Evolutionary conservation across 2,329 filamentous ascomycete genomes (phyloP).

Genomic region (Neonectria punicea): DNA sequence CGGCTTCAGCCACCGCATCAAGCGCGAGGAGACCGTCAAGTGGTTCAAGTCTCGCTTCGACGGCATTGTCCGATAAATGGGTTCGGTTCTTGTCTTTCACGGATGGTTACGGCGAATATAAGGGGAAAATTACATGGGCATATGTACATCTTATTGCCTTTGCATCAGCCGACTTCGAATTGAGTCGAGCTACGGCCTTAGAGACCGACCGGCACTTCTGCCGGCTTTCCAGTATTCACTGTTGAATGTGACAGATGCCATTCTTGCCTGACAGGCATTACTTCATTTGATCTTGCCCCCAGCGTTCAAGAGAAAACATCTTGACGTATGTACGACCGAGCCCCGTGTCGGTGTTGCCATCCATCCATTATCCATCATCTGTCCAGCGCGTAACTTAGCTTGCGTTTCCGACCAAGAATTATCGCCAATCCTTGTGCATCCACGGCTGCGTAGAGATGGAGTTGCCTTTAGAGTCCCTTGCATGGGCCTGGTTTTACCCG

Average conservation of each 20-base stretch:
- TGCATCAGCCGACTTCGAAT: constrained; percentile 63
- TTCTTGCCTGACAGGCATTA: constrained; percentile 36
- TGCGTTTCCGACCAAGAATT: background rate
- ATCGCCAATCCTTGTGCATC: background rate
- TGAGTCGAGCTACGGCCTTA: constrained; percentile 74
- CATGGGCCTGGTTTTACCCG: background rate
- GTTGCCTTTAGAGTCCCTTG: background rate
- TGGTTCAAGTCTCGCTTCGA: constrained; percentile 95
- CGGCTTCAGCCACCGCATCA: constrained; percentile 91
- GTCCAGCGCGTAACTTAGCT: background rate
- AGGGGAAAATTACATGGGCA: constrained; percentile 50
- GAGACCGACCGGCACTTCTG: constrained; percentile 75
- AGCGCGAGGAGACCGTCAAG: constrained; percentile 93
- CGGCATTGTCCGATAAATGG: constrained; percentile 94
- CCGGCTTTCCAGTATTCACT: constrained; percentile 66
- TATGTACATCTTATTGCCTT: constrained; percentile 56
- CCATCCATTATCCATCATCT: background rate
- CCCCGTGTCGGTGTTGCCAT: background rate
- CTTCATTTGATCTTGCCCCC: constrained; percentile 26
- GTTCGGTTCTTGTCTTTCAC: constrained; percentile 47
- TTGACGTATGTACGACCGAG: constrained; percentile 2
- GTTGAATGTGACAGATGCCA: constrained; percentile 52
- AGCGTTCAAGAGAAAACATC: background rate
- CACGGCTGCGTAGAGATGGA: background rate
- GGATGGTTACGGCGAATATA: constrained; percentile 55